Evolutionary conservation across 1,284 basidiomycete genomes (phyloP).

Genomic region (Tilletia indica): DNA sequence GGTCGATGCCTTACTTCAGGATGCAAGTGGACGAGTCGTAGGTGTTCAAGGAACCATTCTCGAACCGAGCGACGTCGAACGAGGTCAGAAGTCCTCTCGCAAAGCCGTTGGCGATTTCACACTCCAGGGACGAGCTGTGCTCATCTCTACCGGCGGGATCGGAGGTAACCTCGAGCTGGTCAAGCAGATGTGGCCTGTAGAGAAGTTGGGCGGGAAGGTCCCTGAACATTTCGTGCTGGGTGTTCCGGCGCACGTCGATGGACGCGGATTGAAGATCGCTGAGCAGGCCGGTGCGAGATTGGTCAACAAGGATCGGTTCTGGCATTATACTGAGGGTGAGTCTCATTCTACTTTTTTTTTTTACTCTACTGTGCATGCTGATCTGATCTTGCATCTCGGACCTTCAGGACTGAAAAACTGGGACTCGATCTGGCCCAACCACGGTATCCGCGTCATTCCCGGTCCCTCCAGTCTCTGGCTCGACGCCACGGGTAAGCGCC

Average conservation of each 20-base stretch:
- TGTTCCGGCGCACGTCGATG: constrained; percentile 29
- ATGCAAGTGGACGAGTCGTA: constrained; percentile 18
- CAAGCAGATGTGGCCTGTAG: constrained; percentile 24
- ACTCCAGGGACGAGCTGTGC: constrained; percentile 23
- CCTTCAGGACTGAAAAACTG: constrained; percentile 23
- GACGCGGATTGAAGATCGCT: constrained; percentile 22
- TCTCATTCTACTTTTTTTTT: background rate
- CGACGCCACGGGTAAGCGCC: constrained; percentile 27
- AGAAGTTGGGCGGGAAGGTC: constrained; percentile 21
- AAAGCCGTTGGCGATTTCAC: constrained; percentile 22
- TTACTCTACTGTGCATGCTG: background rate
- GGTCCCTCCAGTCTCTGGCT: constrained; percentile 28
- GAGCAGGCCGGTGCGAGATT: constrained; percentile 22
- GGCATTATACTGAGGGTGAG: constrained; percentile 28
- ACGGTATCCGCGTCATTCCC: constrained; percentile 29
- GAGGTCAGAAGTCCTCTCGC: constrained; percentile 22
- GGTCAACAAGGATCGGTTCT: constrained; percentile 28
- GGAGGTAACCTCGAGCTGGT: constrained; percentile 28
- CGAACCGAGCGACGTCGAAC: constrained; percentile 18
- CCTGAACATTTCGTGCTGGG: constrained; percentile 25
- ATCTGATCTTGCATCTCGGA: no score
- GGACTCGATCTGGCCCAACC: constrained; percentile 29
- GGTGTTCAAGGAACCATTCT: constrained; percentile 24
- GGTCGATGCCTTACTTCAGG: constrained; percentile 22
- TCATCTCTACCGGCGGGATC: constrained; percentile 28